These are phyloP conservation scores for Lantana camara DNA, from an alignment of 257 asterid species.

Conservation along the genomic window DNA sequence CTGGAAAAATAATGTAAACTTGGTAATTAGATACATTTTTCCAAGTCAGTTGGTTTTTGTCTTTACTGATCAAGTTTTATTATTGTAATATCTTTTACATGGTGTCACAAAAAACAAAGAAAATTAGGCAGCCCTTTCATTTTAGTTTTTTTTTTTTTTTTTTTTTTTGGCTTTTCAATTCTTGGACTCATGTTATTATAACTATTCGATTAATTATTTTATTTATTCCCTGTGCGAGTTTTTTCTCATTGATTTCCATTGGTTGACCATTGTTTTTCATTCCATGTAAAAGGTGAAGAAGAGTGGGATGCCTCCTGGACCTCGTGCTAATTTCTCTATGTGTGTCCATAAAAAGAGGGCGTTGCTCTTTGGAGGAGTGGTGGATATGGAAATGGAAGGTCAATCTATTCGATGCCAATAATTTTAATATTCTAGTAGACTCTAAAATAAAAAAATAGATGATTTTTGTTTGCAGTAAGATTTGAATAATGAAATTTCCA, in stretches of 20 bases:
- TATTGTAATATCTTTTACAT: not conserved
- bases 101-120: not conserved
- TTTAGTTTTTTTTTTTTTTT: not conserved
- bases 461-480: not conserved
- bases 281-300: slow-evolving; percentile 69
- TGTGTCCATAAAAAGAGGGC: slow-evolving; percentile 94
- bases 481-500: slow-evolving; percentile 10
- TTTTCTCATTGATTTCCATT: not conserved
- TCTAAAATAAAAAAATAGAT: not conserved
- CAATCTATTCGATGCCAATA: slow-evolving; percentile 16
- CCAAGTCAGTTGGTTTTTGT: not conserved
- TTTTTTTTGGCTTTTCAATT: not conserved
- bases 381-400: slow-evolving; percentile 99
- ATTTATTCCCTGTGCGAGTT: not conserved
- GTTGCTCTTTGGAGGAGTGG: slow-evolving; percentile 95
- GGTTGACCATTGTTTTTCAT: slow-evolving; percentile 19
- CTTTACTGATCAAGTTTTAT: not conserved
- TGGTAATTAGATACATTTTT: not conserved
- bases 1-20: slow-evolving; percentile 4
- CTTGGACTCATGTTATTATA: not conserved
- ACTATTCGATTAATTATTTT: slow-evolving; percentile 6
- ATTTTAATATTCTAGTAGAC: slow-evolving; percentile 14
- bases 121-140: not conserved
- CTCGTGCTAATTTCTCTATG: slow-evolving; percentile 98
- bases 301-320: slow-evolving; percentile 98